Percentiles rank a stretch among this genome's conserved stretches.
Evolutionary conservation across 139 green algal species (phyloP).

Genomic region (Chlamydomonas urium): DNA sequence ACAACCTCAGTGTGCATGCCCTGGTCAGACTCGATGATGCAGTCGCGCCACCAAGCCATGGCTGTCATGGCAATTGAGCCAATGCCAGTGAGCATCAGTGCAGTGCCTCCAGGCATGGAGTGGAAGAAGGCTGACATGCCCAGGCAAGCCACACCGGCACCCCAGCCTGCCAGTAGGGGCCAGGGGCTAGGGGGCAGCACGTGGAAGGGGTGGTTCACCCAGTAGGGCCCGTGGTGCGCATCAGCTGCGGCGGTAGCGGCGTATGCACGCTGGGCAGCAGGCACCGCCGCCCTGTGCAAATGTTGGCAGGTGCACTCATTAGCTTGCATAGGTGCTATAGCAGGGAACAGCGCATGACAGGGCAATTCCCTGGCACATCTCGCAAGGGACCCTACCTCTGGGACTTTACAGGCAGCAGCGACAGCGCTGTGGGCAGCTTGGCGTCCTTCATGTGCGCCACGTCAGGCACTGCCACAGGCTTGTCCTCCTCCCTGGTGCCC

Average conservation of each 20-base stretch:
- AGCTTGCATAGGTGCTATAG: not conserved
- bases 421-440: slow-evolving; percentile 26
- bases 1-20: slow-evolving; percentile 48
- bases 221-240: slow-evolving; percentile 1
- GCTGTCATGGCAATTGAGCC: slow-evolving; percentile 16
- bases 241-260: slow-evolving; percentile 13
- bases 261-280: slow-evolving; percentile 22
- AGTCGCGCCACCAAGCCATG: slow-evolving; percentile 44
- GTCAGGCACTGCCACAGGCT: not conserved
- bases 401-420: slow-evolving; percentile 26
- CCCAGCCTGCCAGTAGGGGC: slow-evolving; percentile 26
- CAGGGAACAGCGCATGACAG: not conserved
- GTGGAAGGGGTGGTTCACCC: slow-evolving; percentile 34
- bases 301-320: not conserved
- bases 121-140: slow-evolving; percentile 32
- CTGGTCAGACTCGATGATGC: slow-evolving; percentile 45
- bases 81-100: slow-evolving; percentile 30
- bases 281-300: not conserved
- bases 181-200: slow-evolving; percentile 37
- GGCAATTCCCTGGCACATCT: not conserved
- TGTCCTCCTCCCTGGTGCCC: slow-evolving; percentile 33
- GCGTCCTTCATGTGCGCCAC: not conserved
- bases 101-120: slow-evolving; percentile 17
- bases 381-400: slow-evolving; percentile 7
- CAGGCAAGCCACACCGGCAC: slow-evolving; percentile 8